phyloP scores from a whole-genome alignment of 371 early-diverging fungal species.

The Rhizopus arrhizus region DNA sequence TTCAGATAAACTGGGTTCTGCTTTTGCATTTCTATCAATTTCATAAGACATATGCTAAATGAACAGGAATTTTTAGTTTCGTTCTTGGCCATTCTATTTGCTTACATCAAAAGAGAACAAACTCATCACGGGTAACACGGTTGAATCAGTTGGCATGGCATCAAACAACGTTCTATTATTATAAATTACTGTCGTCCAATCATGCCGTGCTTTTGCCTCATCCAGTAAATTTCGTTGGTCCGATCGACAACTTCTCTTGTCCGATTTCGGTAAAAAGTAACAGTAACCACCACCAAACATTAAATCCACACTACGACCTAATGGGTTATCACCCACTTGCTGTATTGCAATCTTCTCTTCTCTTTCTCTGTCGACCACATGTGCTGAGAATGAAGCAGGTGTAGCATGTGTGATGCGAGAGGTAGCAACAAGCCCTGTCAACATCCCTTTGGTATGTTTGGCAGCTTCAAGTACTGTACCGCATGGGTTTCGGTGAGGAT shows the following conservation, averaged over 20 bases:
- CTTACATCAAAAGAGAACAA: constrained; percentile 57
- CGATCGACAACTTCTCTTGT: constrained; percentile 62
- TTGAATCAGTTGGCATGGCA: constrained; percentile 25
- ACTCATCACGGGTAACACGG: constrained; percentile 72
- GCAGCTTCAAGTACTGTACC: constrained; percentile 95
- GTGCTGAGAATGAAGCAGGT: constrained; percentile 80
- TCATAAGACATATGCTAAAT: constrained; percentile 84
- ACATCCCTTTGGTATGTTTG: constrained; percentile 68
- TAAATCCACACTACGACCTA: constrained; percentile 83
- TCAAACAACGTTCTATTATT: constrained; percentile 64
- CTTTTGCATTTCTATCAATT: constrained; percentile 73
- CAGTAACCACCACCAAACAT: constrained; percentile 93
- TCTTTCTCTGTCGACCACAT: constrained; percentile 75
- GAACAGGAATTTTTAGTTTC: no score
- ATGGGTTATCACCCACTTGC: constrained; percentile 82
- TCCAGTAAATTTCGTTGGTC: constrained; percentile 72
- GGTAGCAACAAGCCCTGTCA: constrained; percentile 93
- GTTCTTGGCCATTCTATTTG: background rate
- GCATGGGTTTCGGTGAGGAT: constrained; percentile 69
- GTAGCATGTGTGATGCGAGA: constrained; percentile 93
- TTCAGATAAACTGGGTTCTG: constrained; percentile 82
- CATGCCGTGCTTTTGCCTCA: constrained; percentile 52
- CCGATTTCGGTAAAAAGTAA: constrained; percentile 73
- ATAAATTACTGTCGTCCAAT: constrained; percentile 65
- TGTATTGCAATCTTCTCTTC: constrained; percentile 87